Percentiles rank a stretch among this genome's conserved stretches.
These are phyloP conservation scores for Colletotrichum scovillei DNA, from an alignment of 2,329 filamentous ascomycete species.

Conservation along the genomic window DNA sequence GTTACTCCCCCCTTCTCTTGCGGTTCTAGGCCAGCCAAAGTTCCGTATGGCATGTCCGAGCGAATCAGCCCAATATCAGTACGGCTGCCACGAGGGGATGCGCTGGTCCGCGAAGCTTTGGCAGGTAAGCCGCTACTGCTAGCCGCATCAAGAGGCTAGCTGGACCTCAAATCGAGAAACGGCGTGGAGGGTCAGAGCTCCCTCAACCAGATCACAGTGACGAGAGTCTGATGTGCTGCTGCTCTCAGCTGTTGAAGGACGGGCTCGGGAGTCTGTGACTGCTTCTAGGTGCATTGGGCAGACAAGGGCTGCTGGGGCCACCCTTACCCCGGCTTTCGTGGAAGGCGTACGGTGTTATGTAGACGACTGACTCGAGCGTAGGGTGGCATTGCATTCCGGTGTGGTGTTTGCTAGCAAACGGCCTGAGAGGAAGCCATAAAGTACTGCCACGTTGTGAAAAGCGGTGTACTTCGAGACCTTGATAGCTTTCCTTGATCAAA, in stretches of 20 bases:
- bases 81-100: background rate
- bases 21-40: background rate
- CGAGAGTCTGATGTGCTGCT: background rate
- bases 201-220: background rate
- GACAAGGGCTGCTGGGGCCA: background rate
- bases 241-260: background rate
- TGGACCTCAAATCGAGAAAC: background rate
- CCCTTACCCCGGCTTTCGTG: background rate
- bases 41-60: background rate
- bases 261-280: background rate
- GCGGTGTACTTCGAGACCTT: background rate
- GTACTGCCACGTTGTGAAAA: background rate
- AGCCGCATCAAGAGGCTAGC: background rate
- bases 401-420: background rate
- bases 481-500: background rate
- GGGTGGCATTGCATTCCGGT: background rate
- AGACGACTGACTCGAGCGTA: conserved; percentile 16
- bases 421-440: background rate
- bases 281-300: background rate
- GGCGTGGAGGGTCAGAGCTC: background rate
- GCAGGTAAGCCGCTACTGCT: conserved; percentile 3
- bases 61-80: background rate
- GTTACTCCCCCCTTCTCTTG: background rate
- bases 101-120: background rate
- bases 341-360: background rate